Conservation (phyloP, 1,284 basidiomycete genomes). For the Gymnopus androsaceus region DNA sequence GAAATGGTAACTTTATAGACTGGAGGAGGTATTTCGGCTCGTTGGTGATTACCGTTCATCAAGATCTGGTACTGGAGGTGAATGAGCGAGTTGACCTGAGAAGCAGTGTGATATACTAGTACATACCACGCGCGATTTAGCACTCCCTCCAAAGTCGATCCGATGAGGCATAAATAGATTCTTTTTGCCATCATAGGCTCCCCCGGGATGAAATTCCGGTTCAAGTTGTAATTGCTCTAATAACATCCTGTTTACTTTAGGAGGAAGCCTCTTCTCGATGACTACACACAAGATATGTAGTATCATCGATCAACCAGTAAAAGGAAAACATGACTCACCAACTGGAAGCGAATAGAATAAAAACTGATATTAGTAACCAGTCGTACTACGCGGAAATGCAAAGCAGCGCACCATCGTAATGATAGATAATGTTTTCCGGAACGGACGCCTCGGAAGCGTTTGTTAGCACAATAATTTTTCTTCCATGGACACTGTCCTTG, state of each 20-base stretch:
- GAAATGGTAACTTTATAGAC: too few relatives aligned
- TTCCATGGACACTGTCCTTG: slow-evolving; percentile 54
- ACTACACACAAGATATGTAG: too few relatives aligned
- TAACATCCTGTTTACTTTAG: slow-evolving; percentile 66
- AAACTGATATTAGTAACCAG: too few relatives aligned
- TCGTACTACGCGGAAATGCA: too few relatives aligned
- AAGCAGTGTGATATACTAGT: too few relatives aligned
- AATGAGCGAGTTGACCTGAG: too few relatives aligned
- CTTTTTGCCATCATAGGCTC: slow-evolving; percentile 77
- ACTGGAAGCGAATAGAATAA: neutral
- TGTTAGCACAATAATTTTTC: slow-evolving; percentile 50
- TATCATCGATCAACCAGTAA: slow-evolving; percentile 4
- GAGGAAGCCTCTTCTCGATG: slow-evolving; percentile 67
- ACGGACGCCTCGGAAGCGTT: slow-evolving; percentile 67
- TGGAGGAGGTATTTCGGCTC: too few relatives aligned
- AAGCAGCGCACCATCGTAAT: slow-evolving; percentile 68
- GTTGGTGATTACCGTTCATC: too few relatives aligned
- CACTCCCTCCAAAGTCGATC: slow-evolving; percentile 36
- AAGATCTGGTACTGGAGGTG: too few relatives aligned
- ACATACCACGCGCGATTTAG: slow-evolving; percentile 21
- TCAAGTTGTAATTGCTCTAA: slow-evolving; percentile 49
- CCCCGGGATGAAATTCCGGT: slow-evolving; percentile 37
- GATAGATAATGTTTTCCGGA: slow-evolving; percentile 63
- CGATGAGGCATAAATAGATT: slow-evolving; percentile 58
- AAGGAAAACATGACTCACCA: neutral